Evolutionary conservation across 495 filamentous ascomycete species (phyloP).

Genomic region (Glonium stellatum): DNA sequence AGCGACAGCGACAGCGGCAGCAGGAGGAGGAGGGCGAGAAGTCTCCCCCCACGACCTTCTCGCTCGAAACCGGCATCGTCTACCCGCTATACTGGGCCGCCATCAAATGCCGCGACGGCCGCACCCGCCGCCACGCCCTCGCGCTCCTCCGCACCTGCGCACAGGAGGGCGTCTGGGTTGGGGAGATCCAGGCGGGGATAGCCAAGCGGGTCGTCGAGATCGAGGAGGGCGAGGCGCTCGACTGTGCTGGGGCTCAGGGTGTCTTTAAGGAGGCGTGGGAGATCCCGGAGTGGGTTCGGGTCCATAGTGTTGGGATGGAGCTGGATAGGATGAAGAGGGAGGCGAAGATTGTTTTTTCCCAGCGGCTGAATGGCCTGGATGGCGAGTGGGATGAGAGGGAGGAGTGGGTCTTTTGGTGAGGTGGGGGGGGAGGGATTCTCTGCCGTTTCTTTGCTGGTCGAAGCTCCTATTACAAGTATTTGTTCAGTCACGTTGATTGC

Average conservation of each 20-base stretch:
- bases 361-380: conserved; percentile 5
- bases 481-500: too few species aligned
- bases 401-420: conserved; percentile 19
- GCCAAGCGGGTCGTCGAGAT: conserved; percentile 17
- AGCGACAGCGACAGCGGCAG: too few species aligned
- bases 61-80: conserved; percentile 21
- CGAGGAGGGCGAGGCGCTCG: conserved; percentile 12
- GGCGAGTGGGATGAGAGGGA: conserved; percentile 12
- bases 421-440: not conserved
- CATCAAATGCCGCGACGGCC: conserved; percentile 16
- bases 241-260: not conserved
- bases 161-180: conserved; percentile 22
- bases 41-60: conserved; percentile 2
- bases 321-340: conserved; percentile 7
- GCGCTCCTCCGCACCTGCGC: conserved; percentile 5
- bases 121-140: conserved; percentile 12
- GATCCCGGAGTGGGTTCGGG: conserved; percentile 13
- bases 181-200: conserved; percentile 11
- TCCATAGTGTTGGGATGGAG: conserved; percentile 13
- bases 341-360: conserved; percentile 3
- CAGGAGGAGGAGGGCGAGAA: too few species aligned
- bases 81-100: conserved; percentile 13
- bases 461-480: too few species aligned
- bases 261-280: conserved; percentile 7
- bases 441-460: too few species aligned